Evolutionary conservation across 2,329 filamentous ascomycete species (phyloP).

Genomic region (Alternaria gaisen): DNA sequence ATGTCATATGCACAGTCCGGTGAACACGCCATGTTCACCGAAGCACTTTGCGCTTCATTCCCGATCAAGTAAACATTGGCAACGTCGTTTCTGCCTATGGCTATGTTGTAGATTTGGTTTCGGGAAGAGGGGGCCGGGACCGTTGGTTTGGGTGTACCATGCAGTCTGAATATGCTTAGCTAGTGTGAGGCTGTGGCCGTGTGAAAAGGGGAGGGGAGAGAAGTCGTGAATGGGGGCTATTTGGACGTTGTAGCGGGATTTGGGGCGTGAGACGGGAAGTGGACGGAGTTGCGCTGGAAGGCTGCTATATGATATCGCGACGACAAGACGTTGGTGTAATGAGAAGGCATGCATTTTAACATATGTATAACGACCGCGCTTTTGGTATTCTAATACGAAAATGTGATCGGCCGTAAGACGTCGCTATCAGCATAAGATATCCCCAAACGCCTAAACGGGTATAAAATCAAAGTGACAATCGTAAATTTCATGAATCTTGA

Average conservation of each 20-base stretch:
- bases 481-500: not conserved
- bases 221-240: not conserved
- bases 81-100: not conserved
- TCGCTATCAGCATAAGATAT: not conserved
- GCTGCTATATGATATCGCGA: not conserved
- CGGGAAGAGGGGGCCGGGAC: not conserved
- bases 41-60: not conserved
- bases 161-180: not conserved
- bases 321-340: not conserved
- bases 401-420: not conserved
- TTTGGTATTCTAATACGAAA: not conserved
- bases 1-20: not conserved
- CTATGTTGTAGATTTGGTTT: not conserved
- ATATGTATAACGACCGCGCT: not conserved
- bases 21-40: not conserved
- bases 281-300: not conserved
- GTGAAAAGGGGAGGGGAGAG: not conserved
- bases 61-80: not conserved
- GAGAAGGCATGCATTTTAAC: not conserved
- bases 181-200: not conserved
- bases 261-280: not conserved
- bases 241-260: not conserved
- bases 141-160: not conserved
- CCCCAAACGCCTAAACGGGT: slow-evolving; percentile 9
- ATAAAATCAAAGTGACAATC: slow-evolving; percentile 10